Percentiles rank a stretch among this genome's conserved stretches.
Conservation (phyloP, 768 basidiomycete species). For the Tulasnella sp. region DNA sequence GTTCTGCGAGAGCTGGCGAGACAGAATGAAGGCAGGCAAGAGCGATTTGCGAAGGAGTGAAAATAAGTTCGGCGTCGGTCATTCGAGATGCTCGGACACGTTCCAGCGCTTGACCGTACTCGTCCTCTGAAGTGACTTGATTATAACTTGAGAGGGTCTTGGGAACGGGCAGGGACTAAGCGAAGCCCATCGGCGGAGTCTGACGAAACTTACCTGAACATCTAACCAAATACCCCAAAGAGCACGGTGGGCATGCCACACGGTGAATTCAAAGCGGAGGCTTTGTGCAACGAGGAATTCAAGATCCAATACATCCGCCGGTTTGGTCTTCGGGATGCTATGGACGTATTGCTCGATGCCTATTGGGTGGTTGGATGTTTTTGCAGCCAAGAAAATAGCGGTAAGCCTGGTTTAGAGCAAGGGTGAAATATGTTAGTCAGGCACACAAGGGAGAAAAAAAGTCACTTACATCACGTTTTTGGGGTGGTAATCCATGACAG, state of each 20-base stretch:
- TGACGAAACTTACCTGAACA: constrained; percentile 56
- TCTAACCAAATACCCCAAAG: constrained; percentile 87
- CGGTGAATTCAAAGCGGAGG: constrained; percentile 87
- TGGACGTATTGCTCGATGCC: constrained; percentile 79
- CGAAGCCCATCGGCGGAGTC: neutral
- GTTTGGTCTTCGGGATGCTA: constrained; percentile 74
- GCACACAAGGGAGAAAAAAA: neutral
- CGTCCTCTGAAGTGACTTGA: constrained; percentile 46
- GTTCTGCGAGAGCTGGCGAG: constrained; percentile 52
- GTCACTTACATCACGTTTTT: constrained; percentile 88
- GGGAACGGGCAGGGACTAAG: neutral
- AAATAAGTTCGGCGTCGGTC: constrained; percentile 88
- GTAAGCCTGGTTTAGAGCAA: constrained; percentile 66
- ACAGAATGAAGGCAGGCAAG: constrained; percentile 70
- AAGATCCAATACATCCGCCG: constrained; percentile 83
- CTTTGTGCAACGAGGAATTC: constrained; percentile 97
- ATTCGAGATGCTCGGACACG: constrained; percentile 75
- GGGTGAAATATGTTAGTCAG: constrained; percentile 22
- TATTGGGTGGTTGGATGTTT: constrained; percentile 94
- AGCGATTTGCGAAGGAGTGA: constrained; percentile 90
- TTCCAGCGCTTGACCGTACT: constrained; percentile 62
- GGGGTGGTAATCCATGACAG: constrained; percentile 99
- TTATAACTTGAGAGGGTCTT: constrained; percentile 58
- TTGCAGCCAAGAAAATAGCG: constrained; percentile 88
- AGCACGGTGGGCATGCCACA: constrained; percentile 87